Percentiles rank a stretch among this genome's conserved stretches.
phyloP scores from a whole-genome alignment of 2,329 filamentous ascomycete genomes.

The Furcasterigmium furcatum region DNA sequence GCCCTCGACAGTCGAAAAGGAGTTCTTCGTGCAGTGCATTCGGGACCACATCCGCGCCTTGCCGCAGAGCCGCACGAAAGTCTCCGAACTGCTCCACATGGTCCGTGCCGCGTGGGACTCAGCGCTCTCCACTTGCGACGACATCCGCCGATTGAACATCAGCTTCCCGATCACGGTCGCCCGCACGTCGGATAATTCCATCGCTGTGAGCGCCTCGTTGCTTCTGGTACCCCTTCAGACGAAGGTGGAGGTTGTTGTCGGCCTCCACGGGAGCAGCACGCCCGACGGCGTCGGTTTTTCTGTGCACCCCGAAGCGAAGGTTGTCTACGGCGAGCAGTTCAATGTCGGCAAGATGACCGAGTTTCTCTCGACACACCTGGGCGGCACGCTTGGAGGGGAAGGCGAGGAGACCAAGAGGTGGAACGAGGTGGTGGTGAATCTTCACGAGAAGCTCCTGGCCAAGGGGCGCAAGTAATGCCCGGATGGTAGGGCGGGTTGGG shows the following conservation, averaged over 20 bases:
- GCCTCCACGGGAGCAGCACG: slow-evolving; percentile 43
- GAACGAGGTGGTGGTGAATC: slow-evolving; percentile 52
- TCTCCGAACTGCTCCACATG: slow-evolving; percentile 54
- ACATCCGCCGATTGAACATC: slow-evolving; percentile 59
- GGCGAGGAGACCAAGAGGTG: slow-evolving; percentile 36
- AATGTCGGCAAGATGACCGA: slow-evolving; percentile 73
- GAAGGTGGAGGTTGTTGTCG: slow-evolving; percentile 62
- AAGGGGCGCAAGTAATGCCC: slow-evolving; percentile 45
- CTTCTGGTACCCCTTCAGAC: slow-evolving; percentile 64
- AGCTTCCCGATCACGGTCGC: slow-evolving; percentile 62
- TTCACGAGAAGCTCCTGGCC: slow-evolving; percentile 52
- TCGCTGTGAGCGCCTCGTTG: slow-evolving; percentile 59
- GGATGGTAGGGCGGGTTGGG: slow-evolving; percentile 3
- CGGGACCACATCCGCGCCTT: slow-evolving; percentile 64
- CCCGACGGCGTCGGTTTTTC: slow-evolving; percentile 51
- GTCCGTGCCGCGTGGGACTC: slow-evolving; percentile 65
- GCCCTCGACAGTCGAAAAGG: slow-evolving; percentile 61
- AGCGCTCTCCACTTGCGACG: slow-evolving; percentile 54
- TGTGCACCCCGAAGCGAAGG: slow-evolving; percentile 51
- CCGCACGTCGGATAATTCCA: slow-evolving; percentile 61
- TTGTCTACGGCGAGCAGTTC: slow-evolving; percentile 77
- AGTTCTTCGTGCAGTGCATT: slow-evolving; percentile 73
- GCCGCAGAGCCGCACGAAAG: slow-evolving; percentile 52
- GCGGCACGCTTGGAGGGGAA: slow-evolving; percentile 22
- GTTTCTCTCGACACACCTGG: slow-evolving; percentile 58